Percentiles rank a stretch among this genome's conserved stretches.
phyloP scores from a whole-genome alignment of 352 stramenopile genomes.

The Pythium apleroticum region DNA sequence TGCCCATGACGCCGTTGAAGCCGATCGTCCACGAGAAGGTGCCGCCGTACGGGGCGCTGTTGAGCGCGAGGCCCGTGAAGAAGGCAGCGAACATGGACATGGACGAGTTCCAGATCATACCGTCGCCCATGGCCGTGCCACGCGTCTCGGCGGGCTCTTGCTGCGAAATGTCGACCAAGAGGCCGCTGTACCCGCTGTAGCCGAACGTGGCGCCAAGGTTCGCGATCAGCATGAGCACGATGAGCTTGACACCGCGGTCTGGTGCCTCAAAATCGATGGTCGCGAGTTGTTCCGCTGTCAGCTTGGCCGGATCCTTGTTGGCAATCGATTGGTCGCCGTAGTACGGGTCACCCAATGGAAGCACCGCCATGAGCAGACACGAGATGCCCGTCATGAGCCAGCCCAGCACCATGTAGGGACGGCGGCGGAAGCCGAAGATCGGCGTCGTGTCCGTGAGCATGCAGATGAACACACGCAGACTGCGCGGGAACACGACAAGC shows the following conservation, averaged over 20 bases:
- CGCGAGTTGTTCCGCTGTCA: conserved; percentile 37
- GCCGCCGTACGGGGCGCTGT: conserved; percentile 53
- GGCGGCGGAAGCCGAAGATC: conserved; percentile 43
- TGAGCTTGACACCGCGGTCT: conserved; percentile 42
- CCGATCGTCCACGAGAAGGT: conserved; percentile 46
- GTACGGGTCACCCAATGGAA: conserved; percentile 49
- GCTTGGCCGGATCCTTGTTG: conserved; percentile 26
- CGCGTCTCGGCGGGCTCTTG: conserved; percentile 45
- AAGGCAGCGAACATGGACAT: conserved; percentile 37
- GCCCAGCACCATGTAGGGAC: conserved; percentile 46
- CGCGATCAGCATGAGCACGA: conserved; percentile 56
- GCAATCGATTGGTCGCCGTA: conserved; percentile 45
- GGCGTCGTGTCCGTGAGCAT: conserved; percentile 45
- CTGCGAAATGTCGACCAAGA: conserved; percentile 58
- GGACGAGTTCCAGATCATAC: conserved; percentile 12
- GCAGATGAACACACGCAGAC: conserved; percentile 39
- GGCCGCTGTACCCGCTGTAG: conserved; percentile 41
- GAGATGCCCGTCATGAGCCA: conserved; percentile 34
- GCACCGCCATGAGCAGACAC: conserved; percentile 37
- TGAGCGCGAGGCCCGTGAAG: conserved; percentile 60
- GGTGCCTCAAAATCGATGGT: conserved; percentile 46
- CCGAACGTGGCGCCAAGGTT: conserved; percentile 52
- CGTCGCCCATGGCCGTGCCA: conserved; percentile 33
- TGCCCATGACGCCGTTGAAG: conserved; percentile 52
- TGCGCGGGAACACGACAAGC: conserved; percentile 33